These are phyloP conservation scores for Potentilla sterilis DNA, from an alignment of 306 rosid genomes.

Conservation along the genomic window DNA sequence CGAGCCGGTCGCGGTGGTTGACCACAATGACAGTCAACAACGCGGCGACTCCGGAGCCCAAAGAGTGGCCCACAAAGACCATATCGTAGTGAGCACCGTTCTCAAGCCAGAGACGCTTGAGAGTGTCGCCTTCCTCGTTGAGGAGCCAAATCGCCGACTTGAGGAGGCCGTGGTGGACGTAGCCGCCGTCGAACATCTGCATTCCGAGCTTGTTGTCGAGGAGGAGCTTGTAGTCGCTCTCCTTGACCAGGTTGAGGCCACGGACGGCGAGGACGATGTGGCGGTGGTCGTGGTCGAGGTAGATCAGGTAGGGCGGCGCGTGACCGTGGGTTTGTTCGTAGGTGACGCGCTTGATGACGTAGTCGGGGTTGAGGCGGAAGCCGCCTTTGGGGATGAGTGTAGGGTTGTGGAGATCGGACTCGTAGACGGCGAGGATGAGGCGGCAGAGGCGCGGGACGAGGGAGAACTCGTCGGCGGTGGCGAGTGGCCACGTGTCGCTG, in stretches of 20 bases:
- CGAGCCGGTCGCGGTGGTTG: slow-evolving; percentile 55
- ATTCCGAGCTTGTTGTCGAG: slow-evolving; percentile 63
- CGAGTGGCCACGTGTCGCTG: slow-evolving; percentile 69
- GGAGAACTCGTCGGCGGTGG: slow-evolving; percentile 66
- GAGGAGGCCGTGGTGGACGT: slow-evolving; percentile 71
- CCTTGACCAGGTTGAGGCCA: slow-evolving; percentile 63
- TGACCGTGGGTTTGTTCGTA: slow-evolving; percentile 50
- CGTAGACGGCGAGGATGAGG: slow-evolving; percentile 79
- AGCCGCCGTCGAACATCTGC: slow-evolving; percentile 94
- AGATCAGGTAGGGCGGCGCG: slow-evolving; percentile 83
- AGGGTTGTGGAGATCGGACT: slow-evolving; percentile 54
- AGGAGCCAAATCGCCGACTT: slow-evolving; percentile 83
- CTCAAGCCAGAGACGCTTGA: slow-evolving; percentile 64
- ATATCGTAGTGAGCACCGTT: slow-evolving; percentile 51
- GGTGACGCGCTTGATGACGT: slow-evolving; percentile 55
- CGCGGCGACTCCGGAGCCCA: slow-evolving; percentile 89
- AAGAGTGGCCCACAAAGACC: slow-evolving; percentile 85
- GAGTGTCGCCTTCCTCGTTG: slow-evolving; percentile 66
- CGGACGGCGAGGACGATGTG: slow-evolving; percentile 78
- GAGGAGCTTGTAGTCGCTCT: slow-evolving; percentile 69
- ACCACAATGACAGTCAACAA: slow-evolving; percentile 64
- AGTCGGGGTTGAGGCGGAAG: slow-evolving; percentile 58
- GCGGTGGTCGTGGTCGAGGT: slow-evolving; percentile 62
- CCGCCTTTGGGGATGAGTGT: slow-evolving; percentile 44
- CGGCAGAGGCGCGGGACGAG: slow-evolving; percentile 77